These are phyloP conservation scores for Boletus rex-veris DNA, from an alignment of 768 basidiomycete species.

Conservation along the genomic window DNA sequence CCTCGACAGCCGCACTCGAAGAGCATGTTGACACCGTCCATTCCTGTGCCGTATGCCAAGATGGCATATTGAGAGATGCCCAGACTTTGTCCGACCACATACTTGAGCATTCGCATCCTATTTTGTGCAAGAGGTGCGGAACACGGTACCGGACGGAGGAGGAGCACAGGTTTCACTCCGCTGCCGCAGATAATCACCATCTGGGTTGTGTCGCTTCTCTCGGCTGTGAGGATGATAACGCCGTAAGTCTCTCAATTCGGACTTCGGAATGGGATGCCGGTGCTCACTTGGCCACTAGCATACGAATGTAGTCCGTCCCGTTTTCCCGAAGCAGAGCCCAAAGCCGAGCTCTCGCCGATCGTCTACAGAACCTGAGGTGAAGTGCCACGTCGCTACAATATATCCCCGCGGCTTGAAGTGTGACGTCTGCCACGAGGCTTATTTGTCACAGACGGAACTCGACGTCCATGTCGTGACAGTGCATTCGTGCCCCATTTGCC, in stretches of 20 bases:
- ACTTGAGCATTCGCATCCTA: constrained; percentile 25
- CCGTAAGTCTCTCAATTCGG: constrained; percentile 25
- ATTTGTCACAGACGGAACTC: constrained; percentile 23
- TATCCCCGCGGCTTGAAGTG: constrained; percentile 14
- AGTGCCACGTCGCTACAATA: neutral
- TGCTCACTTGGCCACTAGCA: constrained; percentile 20
- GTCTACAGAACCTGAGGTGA: constrained; percentile 8
- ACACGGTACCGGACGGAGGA: constrained; percentile 36
- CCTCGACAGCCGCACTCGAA: constrained; percentile 23
- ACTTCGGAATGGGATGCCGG: neutral
- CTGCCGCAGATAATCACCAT: constrained; percentile 35
- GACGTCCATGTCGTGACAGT: constrained; percentile 29
- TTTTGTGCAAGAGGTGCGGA: constrained; percentile 28
- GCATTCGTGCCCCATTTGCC: constrained; percentile 32
- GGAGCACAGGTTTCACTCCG: constrained; percentile 37
- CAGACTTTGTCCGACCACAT: constrained; percentile 28
- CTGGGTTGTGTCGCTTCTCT: constrained; percentile 35
- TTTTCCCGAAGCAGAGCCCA: constrained; percentile 13
- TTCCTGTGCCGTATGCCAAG: constrained; percentile 26
- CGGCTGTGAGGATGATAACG: constrained; percentile 36
- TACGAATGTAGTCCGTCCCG: constrained; percentile 8
- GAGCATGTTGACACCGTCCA: constrained; percentile 27
- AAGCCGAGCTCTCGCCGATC: constrained; percentile 9
- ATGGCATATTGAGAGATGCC: constrained; percentile 28
- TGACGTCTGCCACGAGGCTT: constrained; percentile 23